Evolutionary conservation across 2,329 filamentous ascomycete genomes (phyloP), one percentile per base, ranked within the genome.

Genomic region (Xylariaceae sp.): DNA sequence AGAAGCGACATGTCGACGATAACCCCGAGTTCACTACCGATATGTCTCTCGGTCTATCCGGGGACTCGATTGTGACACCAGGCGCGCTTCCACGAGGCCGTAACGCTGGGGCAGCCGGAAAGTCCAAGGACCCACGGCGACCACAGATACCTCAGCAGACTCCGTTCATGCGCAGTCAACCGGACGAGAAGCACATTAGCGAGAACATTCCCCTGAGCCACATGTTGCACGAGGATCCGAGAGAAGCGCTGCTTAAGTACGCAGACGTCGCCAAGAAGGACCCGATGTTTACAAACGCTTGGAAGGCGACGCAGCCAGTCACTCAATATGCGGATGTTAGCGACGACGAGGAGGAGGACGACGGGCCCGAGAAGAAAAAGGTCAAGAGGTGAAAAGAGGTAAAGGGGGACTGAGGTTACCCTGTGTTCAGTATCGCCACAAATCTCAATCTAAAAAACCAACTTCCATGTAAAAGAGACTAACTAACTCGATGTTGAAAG

Each of bases 151-250:
- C 88, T 3, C 74, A 78, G 41, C 76, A 83, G 38, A 97, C 92
- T 8, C 92, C 92, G 0, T 97, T 97, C 59, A 83, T 86, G 53
- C 92, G 94, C 63, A 85, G 74, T 44, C 85, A 92, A 55, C 89
- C 90, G 0, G 89, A 97, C 60, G 85, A 90, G 61, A 83, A 84
- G 55, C 87, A 94, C 59, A 87, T 98, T 45, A 83, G 82, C 53
- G 79, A 90, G 57, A 86, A 85, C 50, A 94, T 97, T 37, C 88
- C 89, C 18, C 73, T 97, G 9, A 90, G 88, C 47, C 82, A 79
- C 47, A 94, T 98, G 87, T 74, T 94, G 33, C 89, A 98, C 62
- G 92, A 98, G 61, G 92, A 98, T 67, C 92, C 92, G 0, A 73
- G 92, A 48, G 92, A 95, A 64, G 92, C 92, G 31, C 67, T 98